Evolutionary conservation across 129 eudicot species (phyloP), one percentile per base, ranked within the genome.

Genomic region (Oenanthe sinensis): DNA sequence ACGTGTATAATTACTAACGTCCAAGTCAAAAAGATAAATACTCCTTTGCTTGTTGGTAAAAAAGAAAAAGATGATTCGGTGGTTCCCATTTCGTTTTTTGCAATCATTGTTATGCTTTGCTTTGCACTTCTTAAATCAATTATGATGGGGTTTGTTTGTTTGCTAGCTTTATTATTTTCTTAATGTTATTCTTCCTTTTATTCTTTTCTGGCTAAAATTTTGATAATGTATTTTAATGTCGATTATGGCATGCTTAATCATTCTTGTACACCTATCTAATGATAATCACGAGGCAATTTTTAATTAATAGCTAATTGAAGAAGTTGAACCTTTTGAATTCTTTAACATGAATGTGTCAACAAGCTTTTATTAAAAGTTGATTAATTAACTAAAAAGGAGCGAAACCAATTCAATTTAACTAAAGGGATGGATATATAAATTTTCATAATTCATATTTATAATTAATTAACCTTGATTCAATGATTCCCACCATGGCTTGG

Each of bases 41-140:
- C 39, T 60, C 68, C 68, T 60, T 60, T 60, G 68, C 68, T 26
- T 52, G 14, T 30, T 54, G 37, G 79, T 77, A 55, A 72, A 73
- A 80, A 47, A 49, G 71, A 50, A 69, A 69, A 79, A 79, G 77
- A 79, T 79, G 77, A 40, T 71, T 39, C 50, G 65, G 79, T 73
- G 78, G 75, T 55, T 33, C 73, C 73, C 78, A 55, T 80, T 33
- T 74, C 46, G 22, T 74, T 74, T 58, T 78, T 15, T 28, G 74
- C 46, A 74, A 80, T 80, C 83, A 80, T 80, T 80, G 65, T 63
- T 46, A 45, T 33, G 48, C 76, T 58, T 80, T 75, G 74, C 79
- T 74, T 80, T 44, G 44, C 76, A 26, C 60, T 52, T 40, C 82
- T 79, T 52, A 50, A 79, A 71, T 55, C 78, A n/a, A 71, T 47